Evolutionary conservation across 345 rosid species (phyloP), one percentile per base, ranked within the genome.

Genomic region (Anacardium occidentale): DNA sequence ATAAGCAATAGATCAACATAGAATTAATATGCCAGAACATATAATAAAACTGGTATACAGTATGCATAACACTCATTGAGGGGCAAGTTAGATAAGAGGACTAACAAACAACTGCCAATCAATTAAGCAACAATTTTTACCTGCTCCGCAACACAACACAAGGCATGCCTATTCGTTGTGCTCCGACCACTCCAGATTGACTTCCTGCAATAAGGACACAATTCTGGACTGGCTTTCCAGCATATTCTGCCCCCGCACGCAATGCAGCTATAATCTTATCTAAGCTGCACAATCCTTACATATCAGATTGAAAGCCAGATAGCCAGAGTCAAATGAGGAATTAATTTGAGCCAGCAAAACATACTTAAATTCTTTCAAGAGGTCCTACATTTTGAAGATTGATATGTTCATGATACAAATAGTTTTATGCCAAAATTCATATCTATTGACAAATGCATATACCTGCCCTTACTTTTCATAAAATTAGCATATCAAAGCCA

Each of bases 161-260:
- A 2, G 97, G 86, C 97, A 94, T 94, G 76, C 92, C 97, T 32
- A 92, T 86, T 84, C 76, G 85, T 80, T 80, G 85, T 69, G 97
- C 97, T 74, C 81, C 97, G 71, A 81, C 77, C 42, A 90, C 91
- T 64, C 98, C 97, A 44, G 91, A 67, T 73, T 89, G 89, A 78
- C 93, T 90, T 79, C 97, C 98, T 17, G 95, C 91, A 72, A 94
- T 69, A 71, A 94, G 97, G 68, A 94, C 76, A 75, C 98, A 94
- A 59, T 84, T 81, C n/a, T 42, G 45, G 53, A 90, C 83, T 32
- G 89, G 87, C 12, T 83, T 74, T 68, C 82, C 95, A 3, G 84
- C 82, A 68, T 80, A 80, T 66, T 94, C 97, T 15, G 98, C 95
- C 26, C 92, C 98, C 6, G 97, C 95, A 75, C 94, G 96, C 81